These are phyloP conservation scores for Lagenaria siceraria DNA, from an alignment of 306 rosid genomes.

Conservation along the genomic window DNA sequence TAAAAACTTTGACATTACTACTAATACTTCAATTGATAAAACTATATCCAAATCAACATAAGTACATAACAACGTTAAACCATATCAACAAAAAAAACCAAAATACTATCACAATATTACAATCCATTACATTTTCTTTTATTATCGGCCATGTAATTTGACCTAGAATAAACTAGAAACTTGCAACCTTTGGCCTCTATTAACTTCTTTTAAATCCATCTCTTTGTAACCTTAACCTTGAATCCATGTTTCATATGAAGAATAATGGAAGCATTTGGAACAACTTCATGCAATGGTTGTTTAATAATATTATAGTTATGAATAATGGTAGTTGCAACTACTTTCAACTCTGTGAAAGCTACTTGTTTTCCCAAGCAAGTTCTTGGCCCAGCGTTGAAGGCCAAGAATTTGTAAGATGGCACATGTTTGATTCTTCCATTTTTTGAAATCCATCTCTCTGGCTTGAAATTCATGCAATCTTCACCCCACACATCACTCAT, in stretches of 20 bases:
- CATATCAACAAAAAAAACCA: too few species aligned
- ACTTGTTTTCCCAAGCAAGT: not conserved
- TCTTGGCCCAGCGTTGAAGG: too few species aligned
- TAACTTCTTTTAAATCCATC: not conserved
- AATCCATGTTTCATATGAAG: conserved; percentile 39
- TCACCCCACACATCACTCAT: conserved; percentile 33
- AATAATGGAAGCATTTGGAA: conserved; percentile 16
- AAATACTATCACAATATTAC: too few species aligned
- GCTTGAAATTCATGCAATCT: conserved; percentile 37
- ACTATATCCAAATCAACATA: too few species aligned
- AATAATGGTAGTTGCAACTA: conserved; percentile 20
- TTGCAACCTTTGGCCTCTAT: too few species aligned
- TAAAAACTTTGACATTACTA: too few species aligned
- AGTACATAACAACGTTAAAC: too few species aligned
- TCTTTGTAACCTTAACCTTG: conserved; percentile 21
- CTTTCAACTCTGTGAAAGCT: conserved; percentile 30
- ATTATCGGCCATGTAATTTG: too few species aligned
- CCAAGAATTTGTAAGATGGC: conserved; percentile 16
- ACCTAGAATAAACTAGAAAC: too few species aligned
- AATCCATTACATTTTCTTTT: too few species aligned
- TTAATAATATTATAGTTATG: conserved; percentile 15
- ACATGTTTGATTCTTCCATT: conserved; percentile 14
- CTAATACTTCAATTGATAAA: too few species aligned
- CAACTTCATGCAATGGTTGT: conserved; percentile 5
- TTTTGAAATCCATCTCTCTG: conserved; percentile 50